phyloP scores from a whole-genome alignment of 106 monocot genomes.

The Ottelia alismoides region DNA sequence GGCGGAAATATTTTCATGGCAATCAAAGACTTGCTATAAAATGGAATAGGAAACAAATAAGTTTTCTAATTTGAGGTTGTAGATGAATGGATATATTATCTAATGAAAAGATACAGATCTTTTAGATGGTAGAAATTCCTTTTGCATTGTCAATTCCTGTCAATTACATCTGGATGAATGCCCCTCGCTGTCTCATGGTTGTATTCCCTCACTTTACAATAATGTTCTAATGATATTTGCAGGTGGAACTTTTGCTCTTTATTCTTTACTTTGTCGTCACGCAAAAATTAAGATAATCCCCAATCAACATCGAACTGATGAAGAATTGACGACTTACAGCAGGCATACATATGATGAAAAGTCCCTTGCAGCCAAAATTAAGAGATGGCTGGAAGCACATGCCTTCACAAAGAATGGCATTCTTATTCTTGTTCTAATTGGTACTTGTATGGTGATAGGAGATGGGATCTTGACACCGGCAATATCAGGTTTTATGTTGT shows the following conservation, averaged over 20 bases:
- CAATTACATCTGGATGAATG: too few relatives aligned
- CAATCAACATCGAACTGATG: constrained; percentile 21
- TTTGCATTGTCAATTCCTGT: too few relatives aligned
- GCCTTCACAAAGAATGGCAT: neutral
- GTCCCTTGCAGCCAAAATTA: constrained; percentile 25
- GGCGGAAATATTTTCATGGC: too few relatives aligned
- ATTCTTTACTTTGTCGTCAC: constrained; percentile 49
- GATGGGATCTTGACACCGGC: constrained; percentile 5
- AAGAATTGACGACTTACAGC: constrained; percentile 15
- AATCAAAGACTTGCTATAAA: too few relatives aligned
- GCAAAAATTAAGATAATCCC: constrained; percentile 30
- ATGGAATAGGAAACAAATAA: too few relatives aligned
- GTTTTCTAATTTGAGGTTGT: too few relatives aligned
- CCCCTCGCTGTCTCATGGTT: too few relatives aligned
- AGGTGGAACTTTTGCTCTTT: constrained; percentile 70
- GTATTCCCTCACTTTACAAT: too few relatives aligned
- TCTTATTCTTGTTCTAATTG: neutral
- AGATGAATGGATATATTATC: too few relatives aligned
- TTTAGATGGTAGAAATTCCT: too few relatives aligned
- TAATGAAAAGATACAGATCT: too few relatives aligned
- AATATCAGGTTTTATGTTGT: constrained; percentile 5
- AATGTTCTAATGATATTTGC: too few relatives aligned
- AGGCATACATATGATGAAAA: constrained; percentile 57
- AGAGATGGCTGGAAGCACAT: neutral
- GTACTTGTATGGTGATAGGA: neutral